Evolutionary conservation across 2,329 filamentous ascomycete species (phyloP).

Genomic region (Calonectria ilicicola): DNA sequence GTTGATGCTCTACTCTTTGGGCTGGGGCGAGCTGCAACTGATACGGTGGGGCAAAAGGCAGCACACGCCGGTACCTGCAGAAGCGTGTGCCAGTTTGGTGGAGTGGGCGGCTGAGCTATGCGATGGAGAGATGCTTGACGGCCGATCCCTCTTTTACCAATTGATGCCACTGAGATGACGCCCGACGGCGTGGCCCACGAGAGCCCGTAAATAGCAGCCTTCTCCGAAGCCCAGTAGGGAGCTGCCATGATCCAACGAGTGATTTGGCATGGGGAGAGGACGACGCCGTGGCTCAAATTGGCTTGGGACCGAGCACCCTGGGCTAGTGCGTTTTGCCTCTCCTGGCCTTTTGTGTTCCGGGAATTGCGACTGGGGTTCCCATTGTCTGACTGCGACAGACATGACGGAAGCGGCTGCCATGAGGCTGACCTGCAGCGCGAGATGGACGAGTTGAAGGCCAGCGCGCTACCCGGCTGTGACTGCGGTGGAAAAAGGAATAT

Average conservation of each 20-base stretch:
- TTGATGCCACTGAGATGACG: not conserved
- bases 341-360: slow-evolving; percentile 3
- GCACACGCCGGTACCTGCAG: slow-evolving; percentile 23
- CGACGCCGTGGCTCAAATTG: slow-evolving; percentile 35
- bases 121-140: not conserved
- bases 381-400: not conserved
- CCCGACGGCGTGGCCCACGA: slow-evolving; percentile 6
- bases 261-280: slow-evolving; percentile 8
- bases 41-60: slow-evolving; percentile 19
- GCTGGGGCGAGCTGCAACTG: slow-evolving; percentile 16
- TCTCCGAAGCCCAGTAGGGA: slow-evolving; percentile 8
- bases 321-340: slow-evolving; percentile 32
- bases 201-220: slow-evolving; percentile 6
- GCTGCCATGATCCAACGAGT: not conserved
- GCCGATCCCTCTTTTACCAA: slow-evolving; percentile 5
- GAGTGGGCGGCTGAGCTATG: slow-evolving; percentile 8
- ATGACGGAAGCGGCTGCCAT: slow-evolving; percentile 1
- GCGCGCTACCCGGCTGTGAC: not conserved
- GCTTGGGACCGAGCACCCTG: slow-evolving; percentile 28
- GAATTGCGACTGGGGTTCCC: slow-evolving; percentile 8
- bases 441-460: too few relatives aligned
- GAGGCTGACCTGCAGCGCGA: not conserved
- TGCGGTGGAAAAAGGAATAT: not conserved
- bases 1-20: not conserved
- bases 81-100: slow-evolving; percentile 27